Evolutionary conservation across 495 filamentous ascomycete genomes (phyloP).

Genomic region (Penicillium soppii): DNA sequence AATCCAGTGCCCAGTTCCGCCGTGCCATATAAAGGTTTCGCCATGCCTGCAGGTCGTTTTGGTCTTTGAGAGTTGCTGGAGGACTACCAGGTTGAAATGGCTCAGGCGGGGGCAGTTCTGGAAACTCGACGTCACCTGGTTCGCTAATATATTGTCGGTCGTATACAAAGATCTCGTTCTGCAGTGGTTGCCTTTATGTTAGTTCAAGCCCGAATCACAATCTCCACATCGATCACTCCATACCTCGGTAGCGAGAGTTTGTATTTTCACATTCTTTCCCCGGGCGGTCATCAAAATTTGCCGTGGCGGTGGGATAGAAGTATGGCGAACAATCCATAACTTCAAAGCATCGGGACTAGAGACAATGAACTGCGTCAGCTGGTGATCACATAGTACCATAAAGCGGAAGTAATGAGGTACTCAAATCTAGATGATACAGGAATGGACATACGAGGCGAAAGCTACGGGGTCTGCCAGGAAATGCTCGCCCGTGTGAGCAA

Average conservation of each 20-base stretch:
- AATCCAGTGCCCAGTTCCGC: slow-evolving; percentile 67
- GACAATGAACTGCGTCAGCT: slow-evolving; percentile 21
- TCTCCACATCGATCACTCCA: slow-evolving; percentile 13
- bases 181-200: slow-evolving; percentile 5
- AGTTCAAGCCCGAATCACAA: not conserved
- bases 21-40: slow-evolving; percentile 74
- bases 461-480: slow-evolving; percentile 67
- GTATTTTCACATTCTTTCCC: slow-evolving; percentile 75
- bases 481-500: slow-evolving; percentile 86
- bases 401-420: not conserved
- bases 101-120: slow-evolving; percentile 56
- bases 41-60: slow-evolving; percentile 77
- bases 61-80: slow-evolving; percentile 71
- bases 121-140: slow-evolving; percentile 45
- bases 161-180: slow-evolving; percentile 89
- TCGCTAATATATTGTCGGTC: slow-evolving; percentile 63
- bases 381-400: slow-evolving; percentile 1
- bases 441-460: slow-evolving; percentile 62
- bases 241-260: slow-evolving; percentile 75
- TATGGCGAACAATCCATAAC: slow-evolving; percentile 66
- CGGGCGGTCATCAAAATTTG: slow-evolving; percentile 82
- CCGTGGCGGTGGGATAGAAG: slow-evolving; percentile 63
- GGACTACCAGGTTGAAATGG: slow-evolving; percentile 57
- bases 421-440: not conserved
- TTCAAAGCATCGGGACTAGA: slow-evolving; percentile 68